Conservation (phyloP, 352 stramenopile genomes). For the Globisporangium ultimum region DNA sequence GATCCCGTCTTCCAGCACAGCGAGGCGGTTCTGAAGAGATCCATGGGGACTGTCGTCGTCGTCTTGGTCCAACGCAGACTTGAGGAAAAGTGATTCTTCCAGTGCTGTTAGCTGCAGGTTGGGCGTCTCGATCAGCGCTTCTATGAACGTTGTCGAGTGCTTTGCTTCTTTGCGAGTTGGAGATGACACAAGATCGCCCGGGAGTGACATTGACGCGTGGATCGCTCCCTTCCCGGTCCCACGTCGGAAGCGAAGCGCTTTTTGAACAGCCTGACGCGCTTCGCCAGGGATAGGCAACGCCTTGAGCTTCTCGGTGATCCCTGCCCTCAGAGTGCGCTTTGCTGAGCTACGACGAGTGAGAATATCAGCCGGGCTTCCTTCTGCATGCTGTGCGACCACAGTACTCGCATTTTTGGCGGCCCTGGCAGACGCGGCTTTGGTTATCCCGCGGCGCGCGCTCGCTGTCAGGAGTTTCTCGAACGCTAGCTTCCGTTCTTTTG, state of each 20-base stretch:
- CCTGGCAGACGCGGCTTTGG: slow-evolving; percentile 13
- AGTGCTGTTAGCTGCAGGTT: slow-evolving; percentile 27
- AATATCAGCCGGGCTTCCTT: background rate
- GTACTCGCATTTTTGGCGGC: slow-evolving; percentile 8
- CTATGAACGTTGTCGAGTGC: slow-evolving; percentile 14
- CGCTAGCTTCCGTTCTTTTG: slow-evolving; percentile 27
- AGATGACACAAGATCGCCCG: too few species aligned
- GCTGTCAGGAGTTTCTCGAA: slow-evolving; percentile 34
- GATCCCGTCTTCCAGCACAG: slow-evolving; percentile 44
- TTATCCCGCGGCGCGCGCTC: slow-evolving; percentile 16
- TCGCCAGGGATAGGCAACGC: slow-evolving; percentile 13
- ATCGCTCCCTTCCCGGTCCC: background rate
- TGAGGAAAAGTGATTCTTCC: slow-evolving; percentile 37
- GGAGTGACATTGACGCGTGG: background rate
- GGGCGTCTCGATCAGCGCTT: slow-evolving; percentile 28
- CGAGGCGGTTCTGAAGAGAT: slow-evolving; percentile 9
- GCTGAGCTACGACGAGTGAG: too few species aligned
- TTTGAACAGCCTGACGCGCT: slow-evolving; percentile 11
- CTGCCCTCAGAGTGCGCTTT: slow-evolving; percentile 25
- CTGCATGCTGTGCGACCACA: slow-evolving; percentile 10
- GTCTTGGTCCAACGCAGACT: slow-evolving; percentile 42
- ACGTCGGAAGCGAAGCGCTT: slow-evolving; percentile 1
- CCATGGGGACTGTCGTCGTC: slow-evolving; percentile 15
- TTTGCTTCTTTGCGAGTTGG: background rate
- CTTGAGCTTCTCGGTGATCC: slow-evolving; percentile 24